Evolutionary conservation across 2,329 filamentous ascomycete species (phyloP).

Genomic region (Gaeumannomyces tritici): DNA sequence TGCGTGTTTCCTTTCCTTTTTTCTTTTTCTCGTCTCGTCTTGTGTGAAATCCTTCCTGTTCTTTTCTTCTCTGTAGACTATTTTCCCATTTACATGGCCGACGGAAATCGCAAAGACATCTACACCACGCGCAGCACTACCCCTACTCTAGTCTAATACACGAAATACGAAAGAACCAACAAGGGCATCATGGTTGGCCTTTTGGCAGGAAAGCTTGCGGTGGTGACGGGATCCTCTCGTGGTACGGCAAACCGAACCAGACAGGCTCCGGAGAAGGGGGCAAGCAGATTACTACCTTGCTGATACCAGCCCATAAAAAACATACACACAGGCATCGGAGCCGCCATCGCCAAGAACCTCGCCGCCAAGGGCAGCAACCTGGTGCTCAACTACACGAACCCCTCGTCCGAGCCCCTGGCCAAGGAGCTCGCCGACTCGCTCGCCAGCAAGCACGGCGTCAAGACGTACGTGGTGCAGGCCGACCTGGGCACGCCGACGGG

Average conservation of each 20-base stretch:
- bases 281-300: neutral
- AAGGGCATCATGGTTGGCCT: constrained; percentile 6
- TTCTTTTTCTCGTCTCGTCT: neutral
- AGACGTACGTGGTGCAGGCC: constrained; percentile 55
- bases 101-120: too few species aligned
- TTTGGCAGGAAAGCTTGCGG: constrained; percentile 10
- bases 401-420: constrained; percentile 28
- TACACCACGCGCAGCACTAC: neutral
- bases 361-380: constrained; percentile 62
- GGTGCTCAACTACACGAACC: constrained; percentile 58
- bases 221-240: constrained; percentile 9
- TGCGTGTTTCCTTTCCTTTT: neutral
- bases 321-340: constrained; percentile 55
- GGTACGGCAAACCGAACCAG: neutral
- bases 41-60: neutral
- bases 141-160: too few species aligned
- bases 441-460: constrained; percentile 44
- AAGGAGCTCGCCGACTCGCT: constrained; percentile 57
- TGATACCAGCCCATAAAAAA: neutral
- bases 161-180: neutral
- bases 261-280: neutral
- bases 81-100: neutral
- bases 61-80: neutral
- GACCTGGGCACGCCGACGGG: constrained; percentile 57
- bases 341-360: constrained; percentile 54